Conservation (phyloP, 441 rosid genomes). For the Viola pubescens region DNA sequence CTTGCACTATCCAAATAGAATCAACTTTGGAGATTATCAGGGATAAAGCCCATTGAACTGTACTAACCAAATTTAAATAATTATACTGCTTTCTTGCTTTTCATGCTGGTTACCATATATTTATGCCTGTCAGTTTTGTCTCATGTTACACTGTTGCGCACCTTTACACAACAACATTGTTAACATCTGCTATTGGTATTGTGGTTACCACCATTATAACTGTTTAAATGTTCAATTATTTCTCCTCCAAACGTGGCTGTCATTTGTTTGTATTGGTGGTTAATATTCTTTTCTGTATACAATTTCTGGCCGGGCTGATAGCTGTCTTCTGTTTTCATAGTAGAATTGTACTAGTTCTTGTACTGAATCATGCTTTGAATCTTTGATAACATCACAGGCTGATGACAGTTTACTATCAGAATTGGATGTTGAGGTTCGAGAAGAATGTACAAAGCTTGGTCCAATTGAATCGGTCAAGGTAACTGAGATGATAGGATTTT, state of each 20-base stretch:
- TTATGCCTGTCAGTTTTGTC: too few species aligned
- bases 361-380: constrained; percentile 2
- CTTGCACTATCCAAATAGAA: too few species aligned
- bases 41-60: neutral
- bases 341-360: neutral
- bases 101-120: neutral
- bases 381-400: constrained; percentile 32
- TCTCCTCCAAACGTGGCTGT: neutral
- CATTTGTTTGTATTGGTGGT: neutral
- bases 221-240: neutral
- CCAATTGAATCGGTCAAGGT: constrained; percentile 86
- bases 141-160: too few species aligned
- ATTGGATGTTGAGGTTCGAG: constrained; percentile 73
- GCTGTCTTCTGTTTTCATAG: neutral
- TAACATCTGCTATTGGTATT: neutral
- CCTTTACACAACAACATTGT: too few species aligned
- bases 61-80: neutral
- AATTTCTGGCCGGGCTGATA: neutral
- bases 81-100: neutral
- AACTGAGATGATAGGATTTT: constrained; percentile 10
- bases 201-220: neutral
- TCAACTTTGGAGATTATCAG: too few species aligned
- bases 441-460: constrained; percentile 81
- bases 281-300: neutral
- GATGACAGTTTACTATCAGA: constrained; percentile 73